These are phyloP conservation scores for Wickerhamomyces queroliae DNA, from an alignment of 805 yeast species.

Conservation along the genomic window DNA sequence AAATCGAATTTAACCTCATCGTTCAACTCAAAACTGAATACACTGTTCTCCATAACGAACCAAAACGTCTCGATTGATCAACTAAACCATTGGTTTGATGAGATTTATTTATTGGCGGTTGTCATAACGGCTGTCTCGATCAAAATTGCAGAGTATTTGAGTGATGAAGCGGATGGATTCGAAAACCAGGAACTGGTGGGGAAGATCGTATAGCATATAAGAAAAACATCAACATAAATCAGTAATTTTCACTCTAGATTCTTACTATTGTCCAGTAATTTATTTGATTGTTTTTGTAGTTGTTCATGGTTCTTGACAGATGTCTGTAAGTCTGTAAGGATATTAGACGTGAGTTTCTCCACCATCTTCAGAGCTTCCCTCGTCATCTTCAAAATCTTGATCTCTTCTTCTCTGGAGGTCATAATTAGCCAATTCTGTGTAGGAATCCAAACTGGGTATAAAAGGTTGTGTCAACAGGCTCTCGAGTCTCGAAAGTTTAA, in stretches of 20 bases:
- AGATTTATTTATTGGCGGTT: constrained; percentile 28
- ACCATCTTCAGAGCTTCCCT: constrained; percentile 7
- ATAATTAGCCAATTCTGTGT: too few species aligned
- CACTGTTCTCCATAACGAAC: constrained; percentile 22
- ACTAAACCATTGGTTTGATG: constrained; percentile 36
- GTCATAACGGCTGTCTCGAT: constrained; percentile 21
- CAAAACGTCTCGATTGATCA: constrained; percentile 19
- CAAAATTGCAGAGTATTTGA: constrained; percentile 13
- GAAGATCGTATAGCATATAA: constrained; percentile 8
- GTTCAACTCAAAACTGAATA: constrained; percentile 25
- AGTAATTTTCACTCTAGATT: background rate
- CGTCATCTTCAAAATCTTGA: constrained; percentile 8
- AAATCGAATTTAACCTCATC: constrained; percentile 32
- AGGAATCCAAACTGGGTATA: too few species aligned
- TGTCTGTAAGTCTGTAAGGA: constrained; percentile 5
- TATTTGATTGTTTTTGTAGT: background rate
- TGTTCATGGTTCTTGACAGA: background rate
- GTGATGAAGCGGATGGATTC: constrained; percentile 16
- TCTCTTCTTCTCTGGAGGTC: too few species aligned
- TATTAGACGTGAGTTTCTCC: constrained; percentile 3
- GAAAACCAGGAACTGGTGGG: constrained; percentile 11
- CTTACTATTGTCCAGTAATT: background rate
- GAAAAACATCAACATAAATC: background rate
- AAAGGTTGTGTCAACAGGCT: too few species aligned
- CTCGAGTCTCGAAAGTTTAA: too few species aligned